Evolutionary conservation across 2,329 filamentous ascomycete species (phyloP), one percentile per base, ranked within the genome.

Genomic region (Cladophialophora yegresii): DNA sequence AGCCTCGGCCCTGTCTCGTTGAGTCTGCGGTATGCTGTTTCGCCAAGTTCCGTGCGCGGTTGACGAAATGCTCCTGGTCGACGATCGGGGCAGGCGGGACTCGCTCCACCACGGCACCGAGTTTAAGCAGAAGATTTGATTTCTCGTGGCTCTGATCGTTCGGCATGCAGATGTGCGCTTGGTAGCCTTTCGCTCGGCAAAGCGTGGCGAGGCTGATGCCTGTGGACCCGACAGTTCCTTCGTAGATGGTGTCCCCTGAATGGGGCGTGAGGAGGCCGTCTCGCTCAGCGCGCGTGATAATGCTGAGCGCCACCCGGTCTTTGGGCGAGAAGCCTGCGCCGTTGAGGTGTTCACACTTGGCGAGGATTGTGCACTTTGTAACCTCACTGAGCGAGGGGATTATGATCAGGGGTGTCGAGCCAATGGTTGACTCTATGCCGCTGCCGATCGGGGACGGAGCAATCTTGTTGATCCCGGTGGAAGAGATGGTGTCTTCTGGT

Each of bases 161-260:
- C 54, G 95, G 93, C 92, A 99, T 98, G 81, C 92, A 97, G 70
- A 99, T 98, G 77, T 98, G 91, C 33, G 92, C 92, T 69, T 89
- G 85, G 80, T 98, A 98, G 36, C 95, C 95, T 76, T 88, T 85
- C 23, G 95, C 93, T 71, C 93, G 85, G 56, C 92, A 93, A 57
- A 99, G 86, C 0, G 91, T 91, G 2, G 95, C 95, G 9, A 99
- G 83, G 16, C 93, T 97, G 72, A 99, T 98, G 23, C 95, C 95
- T 0, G 95, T 99, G 74, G 91, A 96, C 65, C 95, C 95, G 16
- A 96, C 93, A 1, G 95, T 99, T 69, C 95, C 95, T 80, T 99
- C 95, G 77, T 98, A 99, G 73, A 99, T 92, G 50, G 91, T 96
- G 76, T 99, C 95, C 66, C 93, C 93, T 23, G 89, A 88, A 70